Percentiles rank a stretch among this genome's conserved stretches.
Evolutionary conservation across 148 eudicot species (phyloP).

Genomic region (Dysphania ambrosioides): DNA sequence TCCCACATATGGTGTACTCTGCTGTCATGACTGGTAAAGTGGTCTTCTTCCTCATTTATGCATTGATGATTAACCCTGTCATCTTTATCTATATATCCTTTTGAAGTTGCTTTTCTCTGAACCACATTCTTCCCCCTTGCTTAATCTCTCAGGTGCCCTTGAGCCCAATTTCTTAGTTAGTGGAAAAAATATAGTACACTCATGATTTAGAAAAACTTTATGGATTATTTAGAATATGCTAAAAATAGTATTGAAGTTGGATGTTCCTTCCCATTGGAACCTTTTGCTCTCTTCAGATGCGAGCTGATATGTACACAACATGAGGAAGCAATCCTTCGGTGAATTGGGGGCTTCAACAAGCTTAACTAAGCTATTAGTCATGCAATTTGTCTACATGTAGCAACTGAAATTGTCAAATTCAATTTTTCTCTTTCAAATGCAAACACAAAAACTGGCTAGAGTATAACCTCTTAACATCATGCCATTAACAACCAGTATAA

Average conservation of each 20-base stretch:
- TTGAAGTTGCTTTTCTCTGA: not conserved
- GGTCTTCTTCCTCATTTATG: conserved; percentile 1
- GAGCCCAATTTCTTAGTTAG: not conserved
- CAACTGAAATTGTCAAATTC: not conserved
- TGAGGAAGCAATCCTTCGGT: not conserved
- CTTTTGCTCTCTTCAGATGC: not conserved
- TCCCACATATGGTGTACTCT: conserved; percentile 42
- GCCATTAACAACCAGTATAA: not conserved
- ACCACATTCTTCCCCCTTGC: not conserved
- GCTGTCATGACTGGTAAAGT: conserved; percentile 52
- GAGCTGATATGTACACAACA: not conserved
- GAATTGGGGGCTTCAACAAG: not conserved
- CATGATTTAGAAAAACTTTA: not conserved
- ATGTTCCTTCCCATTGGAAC: not conserved
- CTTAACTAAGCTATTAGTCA: not conserved
- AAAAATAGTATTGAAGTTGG: not conserved
- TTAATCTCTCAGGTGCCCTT: not conserved
- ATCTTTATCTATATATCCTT: not conserved
- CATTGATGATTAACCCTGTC: not conserved
- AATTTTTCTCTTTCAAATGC: not conserved
- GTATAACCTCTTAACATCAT: not conserved
- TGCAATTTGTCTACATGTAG: not conserved
- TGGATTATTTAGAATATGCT: not conserved
- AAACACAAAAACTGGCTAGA: not conserved
- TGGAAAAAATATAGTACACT: too few relatives aligned